These are phyloP conservation scores for Cyanophora paradoxa DNA, from an alignment of 78 protist genomes.

Conservation along the genomic window DNA sequence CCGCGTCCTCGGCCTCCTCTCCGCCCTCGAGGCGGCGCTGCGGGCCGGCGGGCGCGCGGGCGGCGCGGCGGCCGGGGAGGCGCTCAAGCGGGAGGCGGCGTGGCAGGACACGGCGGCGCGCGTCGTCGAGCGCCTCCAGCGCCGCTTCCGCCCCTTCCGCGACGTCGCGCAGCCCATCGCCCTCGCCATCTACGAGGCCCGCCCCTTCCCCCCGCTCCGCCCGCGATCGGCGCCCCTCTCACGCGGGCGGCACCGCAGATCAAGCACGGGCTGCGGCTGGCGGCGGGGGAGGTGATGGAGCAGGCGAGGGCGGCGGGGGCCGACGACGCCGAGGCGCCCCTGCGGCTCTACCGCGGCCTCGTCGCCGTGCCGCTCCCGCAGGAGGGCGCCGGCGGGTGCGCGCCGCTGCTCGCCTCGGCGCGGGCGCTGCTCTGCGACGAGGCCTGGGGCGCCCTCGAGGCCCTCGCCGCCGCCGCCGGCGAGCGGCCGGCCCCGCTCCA, in stretches of 20 bases:
- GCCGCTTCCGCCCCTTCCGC: neutral
- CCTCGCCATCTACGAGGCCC: slow-evolving; percentile 1
- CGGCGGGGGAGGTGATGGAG: neutral
- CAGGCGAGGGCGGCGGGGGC: no score
- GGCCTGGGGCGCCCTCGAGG: neutral
- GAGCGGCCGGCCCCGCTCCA: neutral
- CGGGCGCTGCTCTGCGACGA: neutral
- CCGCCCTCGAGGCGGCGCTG: no score
- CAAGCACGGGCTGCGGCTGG: neutral
- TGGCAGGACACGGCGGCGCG: slow-evolving; percentile 3
- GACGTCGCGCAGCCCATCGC: neutral
- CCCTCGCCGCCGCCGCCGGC: neutral
- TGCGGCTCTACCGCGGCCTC: neutral
- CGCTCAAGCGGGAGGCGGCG: neutral
- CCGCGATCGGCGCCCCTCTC: neutral
- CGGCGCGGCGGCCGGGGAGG: neutral
- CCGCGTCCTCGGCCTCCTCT: no score
- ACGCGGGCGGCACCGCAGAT: neutral
- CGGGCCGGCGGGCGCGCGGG: neutral
- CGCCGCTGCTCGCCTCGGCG: neutral
- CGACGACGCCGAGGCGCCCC: no score
- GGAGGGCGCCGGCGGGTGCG: neutral
- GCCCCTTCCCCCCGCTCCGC: neutral
- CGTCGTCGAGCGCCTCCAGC: neutral
- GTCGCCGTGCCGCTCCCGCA: neutral